phyloP scores from a whole-genome alignment of 495 filamentous ascomycete species.

The Podospora didyma region DNA sequence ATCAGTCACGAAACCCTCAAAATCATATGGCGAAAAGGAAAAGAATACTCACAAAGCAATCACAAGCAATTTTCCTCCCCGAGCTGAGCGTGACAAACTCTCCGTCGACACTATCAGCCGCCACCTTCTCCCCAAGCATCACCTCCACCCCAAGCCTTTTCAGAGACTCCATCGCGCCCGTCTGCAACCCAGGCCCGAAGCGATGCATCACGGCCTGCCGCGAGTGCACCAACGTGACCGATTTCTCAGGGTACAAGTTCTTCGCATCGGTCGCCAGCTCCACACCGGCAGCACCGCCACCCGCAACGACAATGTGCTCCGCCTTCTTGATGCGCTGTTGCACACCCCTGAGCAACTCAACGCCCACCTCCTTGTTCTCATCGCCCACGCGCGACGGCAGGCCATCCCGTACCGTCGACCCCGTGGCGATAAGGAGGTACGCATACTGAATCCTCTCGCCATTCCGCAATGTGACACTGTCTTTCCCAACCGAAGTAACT shows the following conservation, averaged over 20 bases:
- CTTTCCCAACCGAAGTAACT: slow-evolving; percentile 19
- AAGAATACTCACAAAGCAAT: slow-evolving; percentile 23
- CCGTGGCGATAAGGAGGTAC: slow-evolving; percentile 54
- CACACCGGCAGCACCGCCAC: slow-evolving; percentile 58
- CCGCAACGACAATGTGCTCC: slow-evolving; percentile 49
- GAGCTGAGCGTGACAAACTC: slow-evolving; percentile 18
- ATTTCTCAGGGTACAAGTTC: slow-evolving; percentile 52
- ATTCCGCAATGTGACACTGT: slow-evolving; percentile 23
- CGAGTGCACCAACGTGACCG: slow-evolving; percentile 56
- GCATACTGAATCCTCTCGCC: slow-evolving; percentile 46
- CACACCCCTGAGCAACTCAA: slow-evolving; percentile 38
- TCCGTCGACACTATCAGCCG: slow-evolving; percentile 5
- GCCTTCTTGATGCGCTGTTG: slow-evolving; percentile 33
- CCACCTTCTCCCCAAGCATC: slow-evolving; percentile 33
- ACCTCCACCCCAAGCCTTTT: slow-evolving; percentile 39
- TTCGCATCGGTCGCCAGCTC: slow-evolving; percentile 57
- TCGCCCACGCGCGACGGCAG: slow-evolving; percentile 51
- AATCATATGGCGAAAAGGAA: background rate
- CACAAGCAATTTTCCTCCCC: slow-evolving; percentile 21
- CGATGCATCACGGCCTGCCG: slow-evolving; percentile 47
- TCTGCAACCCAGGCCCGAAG: slow-evolving; percentile 50
- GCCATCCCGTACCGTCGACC: slow-evolving; percentile 38
- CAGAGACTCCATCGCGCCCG: slow-evolving; percentile 36
- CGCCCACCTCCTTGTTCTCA: slow-evolving; percentile 39
- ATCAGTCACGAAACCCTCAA: background rate